These are phyloP conservation scores for Globisporangium rhizosaccharum DNA, from an alignment of 352 stramenopile genomes.

Conservation along the genomic window DNA sequence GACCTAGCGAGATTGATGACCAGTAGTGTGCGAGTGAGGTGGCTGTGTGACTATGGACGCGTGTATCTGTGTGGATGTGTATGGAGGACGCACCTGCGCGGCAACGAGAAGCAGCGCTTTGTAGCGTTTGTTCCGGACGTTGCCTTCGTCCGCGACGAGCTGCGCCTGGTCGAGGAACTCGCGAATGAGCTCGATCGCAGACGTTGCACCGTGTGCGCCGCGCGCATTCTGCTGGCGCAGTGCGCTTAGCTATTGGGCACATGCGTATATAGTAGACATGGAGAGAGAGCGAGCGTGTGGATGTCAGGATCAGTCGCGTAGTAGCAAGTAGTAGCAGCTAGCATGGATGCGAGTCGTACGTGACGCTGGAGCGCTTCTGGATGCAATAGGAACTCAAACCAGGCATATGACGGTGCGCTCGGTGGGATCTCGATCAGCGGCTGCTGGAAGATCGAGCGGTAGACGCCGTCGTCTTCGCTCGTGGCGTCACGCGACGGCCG, in stretches of 20 bases:
- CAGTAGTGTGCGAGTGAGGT: not conserved
- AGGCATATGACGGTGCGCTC: conserved; percentile 61
- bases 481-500: conserved; percentile 24
- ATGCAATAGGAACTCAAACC: conserved; percentile 85
- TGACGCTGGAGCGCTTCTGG: conserved; percentile 67
- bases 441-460: conserved; percentile 83
- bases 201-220: conserved; percentile 51
- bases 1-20: conserved; percentile 20
- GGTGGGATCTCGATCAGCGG: conserved; percentile 68
- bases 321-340: not conserved
- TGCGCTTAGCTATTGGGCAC: conserved; percentile 30
- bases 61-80: not conserved
- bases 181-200: conserved; percentile 70
- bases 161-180: conserved; percentile 84
- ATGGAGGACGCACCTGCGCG: conserved; percentile 29
- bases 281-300: not conserved
- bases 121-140: conserved; percentile 73
- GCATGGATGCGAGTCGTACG: conserved; percentile 26
- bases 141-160: conserved; percentile 70
- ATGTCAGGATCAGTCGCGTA: not conserved
- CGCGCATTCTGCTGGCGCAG: conserved; percentile 40
- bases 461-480: conserved; percentile 58
- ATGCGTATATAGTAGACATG: not conserved
- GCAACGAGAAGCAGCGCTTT: conserved; percentile 61
- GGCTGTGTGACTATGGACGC: too few relatives aligned